Percentiles rank a stretch among this genome's conserved stretches.
phyloP scores from a whole-genome alignment of 257 asterid genomes.

The Gardenia jasminoides region DNA sequence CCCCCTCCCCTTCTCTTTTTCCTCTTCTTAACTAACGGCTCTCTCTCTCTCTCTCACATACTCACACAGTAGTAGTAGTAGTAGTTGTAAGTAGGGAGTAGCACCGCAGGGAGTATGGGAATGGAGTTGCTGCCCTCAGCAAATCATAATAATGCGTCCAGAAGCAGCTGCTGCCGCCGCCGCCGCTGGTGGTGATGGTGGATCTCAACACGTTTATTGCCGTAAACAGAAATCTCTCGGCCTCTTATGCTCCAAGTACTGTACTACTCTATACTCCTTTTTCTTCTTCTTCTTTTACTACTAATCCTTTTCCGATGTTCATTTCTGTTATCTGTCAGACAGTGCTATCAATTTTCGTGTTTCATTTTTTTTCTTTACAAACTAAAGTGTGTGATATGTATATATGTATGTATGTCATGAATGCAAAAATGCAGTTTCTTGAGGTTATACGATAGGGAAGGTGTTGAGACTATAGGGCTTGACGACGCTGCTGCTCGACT shows the following conservation, averaged over 20 bases:
- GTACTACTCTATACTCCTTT: background rate
- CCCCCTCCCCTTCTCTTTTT: too few species aligned
- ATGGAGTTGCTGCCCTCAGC: constrained; percentile 29
- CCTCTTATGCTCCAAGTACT: constrained; percentile 83
- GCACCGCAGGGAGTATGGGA: background rate
- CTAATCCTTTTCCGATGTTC: too few species aligned
- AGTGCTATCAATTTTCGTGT: too few species aligned
- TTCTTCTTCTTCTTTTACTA: background rate
- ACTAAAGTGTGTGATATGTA: too few species aligned
- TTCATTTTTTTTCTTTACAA: too few species aligned
- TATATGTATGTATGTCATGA: too few species aligned
- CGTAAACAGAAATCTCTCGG: constrained; percentile 96
- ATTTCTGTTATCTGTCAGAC: too few species aligned
- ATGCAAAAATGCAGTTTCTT: constrained; percentile 51
- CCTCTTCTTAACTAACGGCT: too few species aligned
- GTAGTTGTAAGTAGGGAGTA: too few species aligned
- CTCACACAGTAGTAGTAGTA: too few species aligned
- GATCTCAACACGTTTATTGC: constrained; percentile 67
- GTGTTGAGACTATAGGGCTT: constrained; percentile 77
- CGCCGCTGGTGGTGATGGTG: constrained; percentile 55
- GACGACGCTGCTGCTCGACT: constrained; percentile 85
- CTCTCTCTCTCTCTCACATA: too few species aligned
- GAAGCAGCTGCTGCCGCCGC: background rate
- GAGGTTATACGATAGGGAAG: constrained; percentile 78
- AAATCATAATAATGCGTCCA: too few species aligned